Evolutionary conservation across 2,329 filamentous ascomycete species (phyloP).

Genomic region (Endothia cerciana): DNA sequence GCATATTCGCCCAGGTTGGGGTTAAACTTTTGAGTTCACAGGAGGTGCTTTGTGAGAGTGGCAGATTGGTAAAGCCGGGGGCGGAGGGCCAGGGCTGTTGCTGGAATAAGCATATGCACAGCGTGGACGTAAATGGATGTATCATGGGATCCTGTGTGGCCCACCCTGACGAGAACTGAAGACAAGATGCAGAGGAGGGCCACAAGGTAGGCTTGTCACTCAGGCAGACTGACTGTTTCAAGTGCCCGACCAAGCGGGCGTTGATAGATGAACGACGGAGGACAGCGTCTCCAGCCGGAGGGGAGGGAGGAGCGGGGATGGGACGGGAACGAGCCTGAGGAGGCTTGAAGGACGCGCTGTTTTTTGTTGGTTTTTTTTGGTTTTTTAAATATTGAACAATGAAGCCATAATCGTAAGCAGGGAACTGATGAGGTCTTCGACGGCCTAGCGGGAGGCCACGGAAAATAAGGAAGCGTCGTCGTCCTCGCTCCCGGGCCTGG

Average conservation of each 20-base stretch:
- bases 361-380: no score
- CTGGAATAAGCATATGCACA: not conserved
- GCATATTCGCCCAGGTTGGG: slow-evolving; percentile 15
- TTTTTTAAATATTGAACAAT: not conserved
- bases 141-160: not conserved
- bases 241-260: no score
- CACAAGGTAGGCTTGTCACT: no score
- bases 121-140: not conserved
- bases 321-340: not conserved
- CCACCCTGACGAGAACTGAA: not conserved
- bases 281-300: not conserved
- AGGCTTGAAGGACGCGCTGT: not conserved
- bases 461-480: not conserved
- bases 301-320: no score
- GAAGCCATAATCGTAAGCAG: not conserved
- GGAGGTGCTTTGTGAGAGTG: not conserved
- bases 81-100: not conserved
- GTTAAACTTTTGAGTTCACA: slow-evolving; percentile 5
- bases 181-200: not conserved
- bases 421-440: not conserved
- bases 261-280: no score
- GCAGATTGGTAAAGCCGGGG: no score
- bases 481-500: not conserved
- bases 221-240: no score
- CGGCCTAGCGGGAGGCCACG: not conserved